phyloP scores from a whole-genome alignment of 2,329 filamentous ascomycete genomes.

The Fusarium sp. region DNA sequence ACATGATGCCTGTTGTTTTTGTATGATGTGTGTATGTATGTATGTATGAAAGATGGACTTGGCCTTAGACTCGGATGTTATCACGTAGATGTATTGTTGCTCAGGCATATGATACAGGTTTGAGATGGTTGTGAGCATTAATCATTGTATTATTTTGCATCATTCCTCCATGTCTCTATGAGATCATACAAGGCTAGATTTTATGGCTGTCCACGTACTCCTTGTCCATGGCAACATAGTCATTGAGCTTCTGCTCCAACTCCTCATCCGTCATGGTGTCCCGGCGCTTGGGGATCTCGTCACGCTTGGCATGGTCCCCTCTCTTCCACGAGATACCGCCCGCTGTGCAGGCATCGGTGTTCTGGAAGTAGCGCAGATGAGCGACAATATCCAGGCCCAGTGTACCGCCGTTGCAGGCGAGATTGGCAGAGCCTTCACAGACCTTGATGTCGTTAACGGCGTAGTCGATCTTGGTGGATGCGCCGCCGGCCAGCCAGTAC shows the following conservation, averaged over 20 bases:
- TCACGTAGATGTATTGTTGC: not conserved
- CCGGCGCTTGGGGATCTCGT: conserved; percentile 32
- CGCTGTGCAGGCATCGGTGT: conserved; percentile 55
- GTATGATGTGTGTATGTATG: not conserved
- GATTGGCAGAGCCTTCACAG: conserved; percentile 62
- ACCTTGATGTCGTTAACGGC: conserved; percentile 55
- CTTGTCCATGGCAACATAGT: conserved; percentile 51
- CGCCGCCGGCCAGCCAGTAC: conserved; percentile 68
- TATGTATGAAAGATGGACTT: not conserved
- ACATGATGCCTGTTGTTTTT: conserved; percentile 5
- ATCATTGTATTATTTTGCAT: conserved; percentile 9
- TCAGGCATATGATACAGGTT: not conserved
- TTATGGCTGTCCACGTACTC: conserved; percentile 42
- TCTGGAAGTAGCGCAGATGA: conserved; percentile 63
- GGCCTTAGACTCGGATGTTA: not conserved
- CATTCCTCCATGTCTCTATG: not conserved
- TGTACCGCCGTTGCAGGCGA: conserved; percentile 64
- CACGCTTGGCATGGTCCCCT: conserved; percentile 9
- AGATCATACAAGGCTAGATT: not conserved
- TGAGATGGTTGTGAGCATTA: not conserved
- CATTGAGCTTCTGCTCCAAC: conserved; percentile 53
- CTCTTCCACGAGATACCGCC: conserved; percentile 45
- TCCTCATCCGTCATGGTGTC: conserved; percentile 48
- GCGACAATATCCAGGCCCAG: conserved; percentile 57
- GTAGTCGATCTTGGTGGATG: conserved; percentile 51